Evolutionary conservation across 2,329 filamentous ascomycete species (phyloP).

Genomic region (Sordariomycetes sp.): DNA sequence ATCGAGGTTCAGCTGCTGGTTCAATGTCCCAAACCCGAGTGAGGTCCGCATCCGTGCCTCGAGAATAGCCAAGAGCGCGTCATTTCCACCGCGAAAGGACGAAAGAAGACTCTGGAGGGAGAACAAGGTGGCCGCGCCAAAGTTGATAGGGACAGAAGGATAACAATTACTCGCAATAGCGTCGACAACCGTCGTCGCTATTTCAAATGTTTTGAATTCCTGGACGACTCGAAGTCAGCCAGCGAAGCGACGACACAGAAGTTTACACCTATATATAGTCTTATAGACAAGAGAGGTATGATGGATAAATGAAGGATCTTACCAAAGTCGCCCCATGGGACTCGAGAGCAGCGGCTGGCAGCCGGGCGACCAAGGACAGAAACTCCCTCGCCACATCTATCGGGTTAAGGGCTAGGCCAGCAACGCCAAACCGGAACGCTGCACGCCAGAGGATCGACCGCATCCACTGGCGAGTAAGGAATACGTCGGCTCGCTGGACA

Average conservation of each 20-base stretch:
- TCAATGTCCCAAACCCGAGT: conserved; percentile 4
- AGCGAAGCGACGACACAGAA: neutral
- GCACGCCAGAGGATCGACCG: conserved; percentile 31
- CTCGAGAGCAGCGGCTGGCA: conserved; percentile 31
- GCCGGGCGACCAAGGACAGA: conserved; percentile 23
- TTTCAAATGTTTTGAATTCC: conserved; percentile 31
- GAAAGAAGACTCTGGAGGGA: conserved; percentile 24
- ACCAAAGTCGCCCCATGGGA: conserved; percentile 33
- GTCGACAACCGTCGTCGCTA: conserved; percentile 29
- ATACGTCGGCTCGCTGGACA: conserved; percentile 33
- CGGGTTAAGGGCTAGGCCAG: conserved; percentile 18
- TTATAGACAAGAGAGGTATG: neutral
- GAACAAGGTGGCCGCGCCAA: conserved; percentile 20
- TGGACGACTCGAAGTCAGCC: neutral
- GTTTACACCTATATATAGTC: neutral
- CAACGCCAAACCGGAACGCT: conserved; percentile 18
- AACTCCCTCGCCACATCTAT: conserved; percentile 32
- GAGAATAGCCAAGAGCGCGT: conserved; percentile 21
- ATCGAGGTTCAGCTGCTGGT: neutral
- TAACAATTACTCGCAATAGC: conserved; percentile 15
- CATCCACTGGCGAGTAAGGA: conserved; percentile 36
- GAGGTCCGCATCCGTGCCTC: conserved; percentile 14
- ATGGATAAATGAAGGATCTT: neutral
- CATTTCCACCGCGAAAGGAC: conserved; percentile 27
- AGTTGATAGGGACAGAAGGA: conserved; percentile 8